phyloP scores from a whole-genome alignment of 202 grass and related monocot genomes.

The Hordeum pubiflorum region DNA sequence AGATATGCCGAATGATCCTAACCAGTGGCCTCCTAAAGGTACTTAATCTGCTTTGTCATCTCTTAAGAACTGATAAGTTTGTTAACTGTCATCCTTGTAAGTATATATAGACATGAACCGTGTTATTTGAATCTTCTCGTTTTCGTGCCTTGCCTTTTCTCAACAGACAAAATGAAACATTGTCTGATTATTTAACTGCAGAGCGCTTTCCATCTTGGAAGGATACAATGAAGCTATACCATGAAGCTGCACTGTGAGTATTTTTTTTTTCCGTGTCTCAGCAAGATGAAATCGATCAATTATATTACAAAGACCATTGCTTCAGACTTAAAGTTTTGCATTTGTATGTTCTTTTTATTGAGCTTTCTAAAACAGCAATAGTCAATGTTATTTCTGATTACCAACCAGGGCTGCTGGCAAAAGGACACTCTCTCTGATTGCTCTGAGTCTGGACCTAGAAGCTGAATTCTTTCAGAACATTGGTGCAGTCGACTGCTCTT shows the following conservation, averaged over 20 bases:
- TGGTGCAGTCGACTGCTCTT: constrained; percentile 39
- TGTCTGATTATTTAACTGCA: constrained; percentile 30
- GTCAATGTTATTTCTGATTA: neutral
- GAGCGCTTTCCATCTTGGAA: constrained; percentile 62
- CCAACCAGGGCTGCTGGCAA: constrained; percentile 29
- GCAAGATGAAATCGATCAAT: neutral
- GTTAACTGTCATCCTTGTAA: neutral
- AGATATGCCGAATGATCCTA: constrained; percentile 23
- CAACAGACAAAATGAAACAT: neutral
- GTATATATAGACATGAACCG: neutral
- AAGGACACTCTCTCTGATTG: constrained; percentile 65
- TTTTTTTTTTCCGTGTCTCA: neutral
- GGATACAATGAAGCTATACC: constrained; percentile 57
- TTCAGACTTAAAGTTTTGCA: neutral
- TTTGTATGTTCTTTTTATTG: neutral
- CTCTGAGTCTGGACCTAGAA: constrained; percentile 65
- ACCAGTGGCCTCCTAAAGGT: constrained; percentile 73
- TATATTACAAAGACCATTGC: neutral
- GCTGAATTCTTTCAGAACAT: constrained; percentile 61
- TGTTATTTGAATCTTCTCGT: constrained; percentile 2
- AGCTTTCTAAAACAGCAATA: neutral
- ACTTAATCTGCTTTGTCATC: constrained; percentile 11
- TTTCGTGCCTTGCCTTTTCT: neutral
- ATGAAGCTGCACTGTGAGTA: constrained; percentile 53
- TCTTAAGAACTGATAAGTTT: neutral